A percentile compares a stretch with the other conserved stretches of the same genome.
Evolutionary conservation across 306 rosid species (phyloP).

Genomic region (Astragalus membranaceus): DNA sequence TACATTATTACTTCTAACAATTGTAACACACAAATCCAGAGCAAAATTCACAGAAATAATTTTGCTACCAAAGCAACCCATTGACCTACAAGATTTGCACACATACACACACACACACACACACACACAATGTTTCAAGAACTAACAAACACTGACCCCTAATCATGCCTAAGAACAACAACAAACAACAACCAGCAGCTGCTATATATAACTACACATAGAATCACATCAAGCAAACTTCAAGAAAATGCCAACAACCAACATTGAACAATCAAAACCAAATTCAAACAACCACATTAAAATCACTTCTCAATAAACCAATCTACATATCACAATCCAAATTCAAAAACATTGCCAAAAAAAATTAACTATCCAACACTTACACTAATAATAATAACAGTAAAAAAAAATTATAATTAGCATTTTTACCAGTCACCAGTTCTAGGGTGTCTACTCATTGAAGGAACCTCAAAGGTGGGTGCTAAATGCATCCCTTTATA

Average conservation of each 20-base stretch:
- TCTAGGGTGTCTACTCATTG: conserved; percentile 93
- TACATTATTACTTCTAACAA: neutral
- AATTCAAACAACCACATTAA: conserved; percentile 16
- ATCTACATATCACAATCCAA: conserved; percentile 23
- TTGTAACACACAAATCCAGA: conserved; percentile 2
- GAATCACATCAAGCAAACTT: neutral
- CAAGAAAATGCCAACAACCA: neutral
- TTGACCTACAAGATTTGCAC: neutral
- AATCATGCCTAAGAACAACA: neutral
- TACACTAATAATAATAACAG: neutral
- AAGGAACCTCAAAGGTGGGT: conserved; percentile 93
- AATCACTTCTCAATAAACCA: conserved; percentile 1
- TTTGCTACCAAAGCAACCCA: neutral
- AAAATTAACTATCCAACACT: neutral
- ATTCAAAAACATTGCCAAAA: neutral
- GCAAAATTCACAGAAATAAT: neutral
- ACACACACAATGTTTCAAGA: neutral
- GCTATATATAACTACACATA: neutral
- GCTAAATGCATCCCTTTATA: conserved; percentile 92
- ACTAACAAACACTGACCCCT: neutral
- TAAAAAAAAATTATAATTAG: neutral
- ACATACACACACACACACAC: too few species aligned
- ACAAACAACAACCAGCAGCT: neutral
- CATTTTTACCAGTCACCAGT: conserved; percentile 82
- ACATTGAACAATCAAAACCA: neutral